A percentile compares a stretch with the other conserved stretches of the same genome.
Conservation (phyloP, 139 green algal species). For the Monoraphidium neglectum region DNA sequence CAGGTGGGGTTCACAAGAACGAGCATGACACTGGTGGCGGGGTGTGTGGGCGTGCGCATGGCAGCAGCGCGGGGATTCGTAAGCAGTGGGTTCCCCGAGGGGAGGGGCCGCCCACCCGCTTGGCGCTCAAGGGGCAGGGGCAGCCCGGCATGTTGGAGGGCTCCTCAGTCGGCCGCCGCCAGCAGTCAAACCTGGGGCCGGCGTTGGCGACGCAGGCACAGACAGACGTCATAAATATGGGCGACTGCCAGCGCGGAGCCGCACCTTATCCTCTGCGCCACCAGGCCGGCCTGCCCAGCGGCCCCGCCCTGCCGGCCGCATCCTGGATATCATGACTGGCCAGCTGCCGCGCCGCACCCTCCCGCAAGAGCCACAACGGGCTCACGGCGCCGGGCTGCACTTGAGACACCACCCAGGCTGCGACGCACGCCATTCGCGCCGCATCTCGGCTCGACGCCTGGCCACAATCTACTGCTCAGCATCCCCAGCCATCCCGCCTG, state of each 20-base stretch:
- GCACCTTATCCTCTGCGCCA: too few species aligned
- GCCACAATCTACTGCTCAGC: not conserved
- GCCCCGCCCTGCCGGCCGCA: not conserved
- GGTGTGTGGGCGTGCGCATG: too few species aligned
- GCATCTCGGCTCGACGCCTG: not conserved
- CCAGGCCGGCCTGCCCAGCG: too few species aligned
- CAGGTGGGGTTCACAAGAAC: not conserved
- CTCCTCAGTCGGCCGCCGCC: not conserved
- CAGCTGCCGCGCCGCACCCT: not conserved
- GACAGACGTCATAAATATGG: too few species aligned
- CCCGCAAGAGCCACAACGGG: not conserved
- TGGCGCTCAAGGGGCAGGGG: constrained; percentile 11
- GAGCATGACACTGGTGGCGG: not conserved
- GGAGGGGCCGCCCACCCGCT: not conserved
- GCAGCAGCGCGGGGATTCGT: too few species aligned
- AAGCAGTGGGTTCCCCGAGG: too few species aligned
- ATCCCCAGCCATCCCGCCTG: not conserved
- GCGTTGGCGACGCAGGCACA: too few species aligned
- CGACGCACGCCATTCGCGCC: not conserved
- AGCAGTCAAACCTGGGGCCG: constrained; percentile 20
- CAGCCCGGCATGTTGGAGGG: constrained; percentile 21
- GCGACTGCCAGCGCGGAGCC: too few species aligned
- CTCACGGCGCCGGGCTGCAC: too few species aligned
- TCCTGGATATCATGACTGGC: not conserved
- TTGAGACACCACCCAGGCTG: not conserved